A percentile compares a stretch with the other conserved stretches of the same genome.
phyloP scores from a whole-genome alignment of 176 grass and related monocot genomes.

The Aegilops tauschii region DNA sequence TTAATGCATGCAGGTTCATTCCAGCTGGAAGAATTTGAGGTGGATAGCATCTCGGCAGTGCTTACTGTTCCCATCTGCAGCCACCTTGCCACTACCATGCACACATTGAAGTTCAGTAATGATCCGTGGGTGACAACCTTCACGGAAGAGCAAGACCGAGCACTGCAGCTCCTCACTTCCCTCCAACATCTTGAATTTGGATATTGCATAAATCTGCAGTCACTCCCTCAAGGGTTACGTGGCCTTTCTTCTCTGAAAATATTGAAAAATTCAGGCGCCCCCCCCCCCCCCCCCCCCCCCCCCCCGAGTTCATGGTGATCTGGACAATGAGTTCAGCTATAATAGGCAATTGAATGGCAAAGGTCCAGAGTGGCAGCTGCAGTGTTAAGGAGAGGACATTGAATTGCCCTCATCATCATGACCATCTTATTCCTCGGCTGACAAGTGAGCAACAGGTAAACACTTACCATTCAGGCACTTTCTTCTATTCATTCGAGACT shows the following conservation, averaged over 20 bases:
- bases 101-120: not conserved
- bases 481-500: too few species aligned
- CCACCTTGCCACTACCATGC: not conserved
- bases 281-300: too few species aligned
- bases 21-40: fast-evolving
- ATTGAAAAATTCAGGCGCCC: too few species aligned
- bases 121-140: not conserved
- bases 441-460: too few species aligned
- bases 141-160: too few species aligned
- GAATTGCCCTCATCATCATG: slow-evolving; percentile 83
- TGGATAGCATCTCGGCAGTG: not conserved
- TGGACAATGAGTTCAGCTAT: slow-evolving; percentile 78
- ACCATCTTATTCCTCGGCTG: too few species aligned
- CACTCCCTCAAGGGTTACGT: not conserved
- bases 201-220: fast-evolving
- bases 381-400: not conserved
- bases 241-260: not conserved
- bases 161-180: too few species aligned
- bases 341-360: too few species aligned
- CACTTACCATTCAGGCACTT: too few species aligned
- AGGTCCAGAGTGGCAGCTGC: slow-evolving; percentile 44
- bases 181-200: fast-evolving
- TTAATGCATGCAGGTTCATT: not conserved
- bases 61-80: not conserved
- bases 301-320: too few species aligned